These are phyloP conservation scores for Stropharia rugosoannulata DNA, from an alignment of 768 basidiomycete species.

Conservation along the genomic window DNA sequence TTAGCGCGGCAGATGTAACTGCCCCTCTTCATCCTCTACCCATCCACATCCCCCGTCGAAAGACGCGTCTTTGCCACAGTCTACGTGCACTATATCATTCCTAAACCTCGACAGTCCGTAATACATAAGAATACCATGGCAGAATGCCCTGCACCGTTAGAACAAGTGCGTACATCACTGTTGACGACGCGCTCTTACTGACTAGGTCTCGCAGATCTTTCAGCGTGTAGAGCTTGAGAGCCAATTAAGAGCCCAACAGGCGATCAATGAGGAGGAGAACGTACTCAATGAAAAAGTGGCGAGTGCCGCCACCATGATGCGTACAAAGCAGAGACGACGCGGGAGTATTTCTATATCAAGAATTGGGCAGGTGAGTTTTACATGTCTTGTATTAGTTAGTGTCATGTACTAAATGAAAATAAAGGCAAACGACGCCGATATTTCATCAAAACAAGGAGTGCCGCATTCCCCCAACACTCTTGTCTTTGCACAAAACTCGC, in stretches of 20 bases:
- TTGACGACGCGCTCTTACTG: background rate
- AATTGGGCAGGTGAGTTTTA: constrained; percentile 52
- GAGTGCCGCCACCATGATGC: constrained; percentile 21
- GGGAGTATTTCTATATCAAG: constrained; percentile 59
- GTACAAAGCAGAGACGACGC: constrained; percentile 37
- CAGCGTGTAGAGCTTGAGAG: constrained; percentile 56
- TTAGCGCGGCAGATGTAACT: background rate
- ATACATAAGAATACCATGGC: constrained; percentile 12
- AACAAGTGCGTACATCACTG: constrained; percentile 23
- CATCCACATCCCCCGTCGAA: background rate
- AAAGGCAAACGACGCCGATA: constrained; percentile 18
- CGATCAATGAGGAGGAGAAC: constrained; percentile 15
- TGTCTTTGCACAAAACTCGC: constrained; percentile 42
- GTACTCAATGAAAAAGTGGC: constrained; percentile 12
- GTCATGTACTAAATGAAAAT: background rate
- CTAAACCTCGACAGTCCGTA: background rate
- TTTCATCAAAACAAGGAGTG: constrained; percentile 17
- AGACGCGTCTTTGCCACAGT: background rate
- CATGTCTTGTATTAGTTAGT: background rate
- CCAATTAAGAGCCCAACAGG: constrained; percentile 44
- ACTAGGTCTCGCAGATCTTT: constrained; percentile 45
- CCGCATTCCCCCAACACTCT: constrained; percentile 35
- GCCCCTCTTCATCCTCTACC: background rate
- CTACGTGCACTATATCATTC: background rate
- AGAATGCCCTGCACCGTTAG: constrained; percentile 29